Evolutionary conservation across 805 yeast species (phyloP), one percentile per base, ranked within the genome.

Genomic region (Metschnikowia similis): DNA sequence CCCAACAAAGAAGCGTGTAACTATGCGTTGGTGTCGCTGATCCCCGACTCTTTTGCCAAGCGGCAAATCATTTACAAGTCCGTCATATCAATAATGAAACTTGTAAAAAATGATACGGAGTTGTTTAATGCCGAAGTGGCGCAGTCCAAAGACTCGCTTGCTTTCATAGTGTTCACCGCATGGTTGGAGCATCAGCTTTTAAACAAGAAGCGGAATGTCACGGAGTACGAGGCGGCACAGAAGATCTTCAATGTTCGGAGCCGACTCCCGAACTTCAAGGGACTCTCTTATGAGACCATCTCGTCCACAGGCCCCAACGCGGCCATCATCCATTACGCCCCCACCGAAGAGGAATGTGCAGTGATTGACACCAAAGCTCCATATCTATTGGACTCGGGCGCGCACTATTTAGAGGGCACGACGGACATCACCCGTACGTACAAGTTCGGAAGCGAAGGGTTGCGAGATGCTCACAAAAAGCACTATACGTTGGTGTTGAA

Each of bases 371-470:
- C 85, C 8, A 66, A 77, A 17, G 79, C 84, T 50, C 79, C 90
- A 1, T 90, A 85, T 57, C 72, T 94, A 54, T 74, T 88, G 52
- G 99, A 94, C 66, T 82, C 96, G 2, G 99, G 99, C 4, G 88
- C 94, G 0, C 99, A 94, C 60, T 92, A 81, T 62, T 65, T 85
- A 21, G 96, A 91, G 61, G 99, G 99, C 9, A 94, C 99, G 0
- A 94, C 99, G 0, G 99, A 94, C 64, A 89, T 92, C 28, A 94
- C 99, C 0, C 78, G 99, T 59, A 89, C 97, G 0, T 67, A 83
- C 45, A 92, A 88, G 64, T 85, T 89, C 63, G 74, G 74, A 8
- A 30, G 57, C 38, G 61, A 61, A 2, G 61, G 59, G 1, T 48
- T 66, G 14, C 56, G 57, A 1, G 47, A 41, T 3, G 65, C 67